Conservation (phyloP, 2,329 filamentous ascomycete species). For the Cadophora sp. region DNA sequence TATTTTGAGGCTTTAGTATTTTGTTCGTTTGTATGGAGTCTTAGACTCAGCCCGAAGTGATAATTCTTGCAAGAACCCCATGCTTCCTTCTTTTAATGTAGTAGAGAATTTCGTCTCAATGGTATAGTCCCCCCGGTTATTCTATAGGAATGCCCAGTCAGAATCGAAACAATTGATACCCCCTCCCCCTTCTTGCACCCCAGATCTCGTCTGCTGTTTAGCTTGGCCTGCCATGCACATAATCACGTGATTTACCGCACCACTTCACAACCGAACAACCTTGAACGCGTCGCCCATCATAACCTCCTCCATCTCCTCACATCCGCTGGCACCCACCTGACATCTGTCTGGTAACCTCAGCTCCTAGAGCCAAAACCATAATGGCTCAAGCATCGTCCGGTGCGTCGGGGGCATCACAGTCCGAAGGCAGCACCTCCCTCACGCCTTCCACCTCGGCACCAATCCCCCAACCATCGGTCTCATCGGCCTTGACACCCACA, state of each 20-base stretch:
- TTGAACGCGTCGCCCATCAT: neutral
- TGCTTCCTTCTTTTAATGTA: no score
- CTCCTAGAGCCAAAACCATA: neutral
- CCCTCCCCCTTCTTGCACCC: no score
- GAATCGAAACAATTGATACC: no score
- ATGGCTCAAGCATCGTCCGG: slow-evolving; percentile 11
- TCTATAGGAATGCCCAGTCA: no score
- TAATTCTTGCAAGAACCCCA: no score
- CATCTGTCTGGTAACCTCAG: neutral
- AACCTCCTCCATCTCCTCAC: neutral
- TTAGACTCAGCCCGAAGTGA: no score
- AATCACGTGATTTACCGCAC: neutral
- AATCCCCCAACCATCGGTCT: neutral
- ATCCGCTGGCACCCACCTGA: neutral
- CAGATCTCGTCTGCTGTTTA: no score
- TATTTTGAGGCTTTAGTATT: no score
- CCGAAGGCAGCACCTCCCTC: neutral
- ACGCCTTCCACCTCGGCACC: neutral
- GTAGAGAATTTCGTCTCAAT: no score
- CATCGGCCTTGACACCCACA: neutral
- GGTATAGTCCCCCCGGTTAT: no score
- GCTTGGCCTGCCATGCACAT: neutral
- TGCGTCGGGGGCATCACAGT: neutral
- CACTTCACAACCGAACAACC: neutral
- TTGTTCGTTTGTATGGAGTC: no score